These are phyloP conservation scores for Purpureocillium takamizusanense DNA, from an alignment of 2,329 filamentous ascomycete species.

Conservation along the genomic window DNA sequence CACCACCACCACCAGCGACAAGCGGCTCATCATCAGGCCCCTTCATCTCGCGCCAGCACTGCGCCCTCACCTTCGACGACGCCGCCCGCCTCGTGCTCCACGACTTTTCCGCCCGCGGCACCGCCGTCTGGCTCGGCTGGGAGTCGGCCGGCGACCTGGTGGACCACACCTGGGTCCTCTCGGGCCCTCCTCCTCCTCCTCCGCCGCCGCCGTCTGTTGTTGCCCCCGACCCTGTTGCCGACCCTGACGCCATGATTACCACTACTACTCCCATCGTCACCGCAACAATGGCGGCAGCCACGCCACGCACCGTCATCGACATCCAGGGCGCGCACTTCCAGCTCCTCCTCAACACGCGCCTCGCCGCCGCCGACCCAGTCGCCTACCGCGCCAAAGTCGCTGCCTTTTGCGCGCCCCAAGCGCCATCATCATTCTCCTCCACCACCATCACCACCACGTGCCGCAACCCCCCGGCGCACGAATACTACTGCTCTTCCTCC, in stretches of 20 bases:
- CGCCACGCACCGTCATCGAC: conserved; percentile 21
- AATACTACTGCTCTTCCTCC: too few relatives aligned
- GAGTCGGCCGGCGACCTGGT: conserved; percentile 26
- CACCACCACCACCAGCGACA: too few relatives aligned
- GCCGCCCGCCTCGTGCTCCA: conserved; percentile 26
- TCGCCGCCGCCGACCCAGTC: conserved; percentile 14
- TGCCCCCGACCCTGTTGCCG: too few relatives aligned
- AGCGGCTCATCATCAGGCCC: too few relatives aligned
- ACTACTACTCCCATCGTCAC: too few relatives aligned
- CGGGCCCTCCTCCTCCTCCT: conserved; percentile 23
- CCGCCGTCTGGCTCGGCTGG: conserved; percentile 33
- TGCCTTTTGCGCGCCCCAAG: conserved; percentile 16
- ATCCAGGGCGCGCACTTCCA: conserved; percentile 30
- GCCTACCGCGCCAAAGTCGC: conserved; percentile 24
- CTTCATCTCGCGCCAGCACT: conserved; percentile 26
- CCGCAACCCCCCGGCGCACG: too few relatives aligned
- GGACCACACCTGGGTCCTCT: conserved; percentile 26
- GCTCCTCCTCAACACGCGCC: conserved; percentile 27
- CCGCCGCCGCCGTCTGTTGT: too few relatives aligned
- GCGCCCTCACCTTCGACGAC: conserved; percentile 28
- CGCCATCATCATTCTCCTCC: too few relatives aligned
- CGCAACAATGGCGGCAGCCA: too few relatives aligned
- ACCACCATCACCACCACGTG: too few relatives aligned
- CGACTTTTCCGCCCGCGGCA: conserved; percentile 27
- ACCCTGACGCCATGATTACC: too few relatives aligned